These are phyloP conservation scores for Silene latifolia DNA, from an alignment of 148 eudicot species.

Conservation along the genomic window DNA sequence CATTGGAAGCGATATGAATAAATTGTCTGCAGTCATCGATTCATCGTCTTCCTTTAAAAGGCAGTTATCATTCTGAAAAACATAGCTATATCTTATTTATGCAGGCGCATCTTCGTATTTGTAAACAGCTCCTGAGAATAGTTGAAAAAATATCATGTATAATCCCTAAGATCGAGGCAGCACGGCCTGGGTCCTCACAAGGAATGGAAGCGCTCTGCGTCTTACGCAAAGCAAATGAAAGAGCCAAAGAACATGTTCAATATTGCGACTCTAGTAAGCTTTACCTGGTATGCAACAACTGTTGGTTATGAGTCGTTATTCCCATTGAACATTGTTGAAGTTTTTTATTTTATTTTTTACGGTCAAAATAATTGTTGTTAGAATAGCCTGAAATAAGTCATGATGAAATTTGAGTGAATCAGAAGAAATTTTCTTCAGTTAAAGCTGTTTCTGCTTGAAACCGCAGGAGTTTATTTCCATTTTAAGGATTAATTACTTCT, in stretches of 20 bases:
- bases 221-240: conserved; percentile 49
- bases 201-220: conserved; percentile 71
- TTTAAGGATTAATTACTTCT: neutral
- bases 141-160: conserved; percentile 46
- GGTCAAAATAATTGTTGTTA: neutral
- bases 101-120: conserved; percentile 81
- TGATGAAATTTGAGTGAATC: neutral
- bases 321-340: neutral
- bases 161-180: conserved; percentile 68
- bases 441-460: neutral
- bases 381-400: too few species aligned
- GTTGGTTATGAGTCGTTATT: neutral
- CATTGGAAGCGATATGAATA: neutral
- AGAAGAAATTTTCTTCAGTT: neutral
- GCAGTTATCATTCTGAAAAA: neutral
- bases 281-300: conserved; percentile 59
- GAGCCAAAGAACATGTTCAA: conserved; percentile 51
- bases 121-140: conserved; percentile 47
- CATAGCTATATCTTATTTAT: neutral
- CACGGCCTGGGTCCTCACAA: conserved; percentile 62
- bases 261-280: conserved; percentile 75
- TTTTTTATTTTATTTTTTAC: neutral
- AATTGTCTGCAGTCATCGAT: neutral
- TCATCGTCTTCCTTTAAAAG: neutral
- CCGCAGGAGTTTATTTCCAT: neutral